These are phyloP conservation scores for Crithidia mellificae DNA, from an alignment of 208 protist species.

Conservation along the genomic window DNA sequence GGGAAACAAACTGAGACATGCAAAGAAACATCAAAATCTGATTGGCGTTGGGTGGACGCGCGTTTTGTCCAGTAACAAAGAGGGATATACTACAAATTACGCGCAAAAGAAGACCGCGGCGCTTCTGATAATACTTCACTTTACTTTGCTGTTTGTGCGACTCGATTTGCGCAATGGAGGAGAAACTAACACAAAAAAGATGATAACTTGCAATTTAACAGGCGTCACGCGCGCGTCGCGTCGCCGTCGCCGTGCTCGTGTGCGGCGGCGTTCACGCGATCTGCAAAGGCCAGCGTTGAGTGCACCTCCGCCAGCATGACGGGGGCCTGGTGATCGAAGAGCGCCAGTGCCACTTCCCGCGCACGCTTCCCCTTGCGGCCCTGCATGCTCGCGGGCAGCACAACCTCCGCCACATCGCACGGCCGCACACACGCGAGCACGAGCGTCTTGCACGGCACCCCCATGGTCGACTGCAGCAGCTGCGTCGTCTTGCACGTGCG, in stretches of 20 bases:
- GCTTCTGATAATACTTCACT: too few relatives aligned
- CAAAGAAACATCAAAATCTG: too few relatives aligned
- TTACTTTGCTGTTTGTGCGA: too few relatives aligned
- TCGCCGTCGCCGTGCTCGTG: not conserved
- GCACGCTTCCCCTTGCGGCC: constrained; percentile 9
- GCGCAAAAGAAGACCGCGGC: too few relatives aligned
- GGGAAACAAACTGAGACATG: too few relatives aligned
- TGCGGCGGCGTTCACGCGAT: constrained; percentile 25
- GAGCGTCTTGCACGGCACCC: constrained; percentile 56
- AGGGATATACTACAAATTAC: too few relatives aligned
- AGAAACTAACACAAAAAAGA: not conserved
- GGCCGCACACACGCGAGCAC: constrained; percentile 80
- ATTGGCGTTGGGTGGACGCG: too few relatives aligned
- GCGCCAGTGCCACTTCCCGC: constrained; percentile 18
- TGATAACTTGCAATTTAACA: not conserved
- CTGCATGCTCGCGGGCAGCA: constrained; percentile 28
- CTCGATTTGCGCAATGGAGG: too few relatives aligned
- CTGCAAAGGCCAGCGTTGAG: constrained; percentile 24
- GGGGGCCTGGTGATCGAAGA: constrained; percentile 30
- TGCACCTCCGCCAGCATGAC: constrained; percentile 30
- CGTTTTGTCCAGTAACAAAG: too few relatives aligned
- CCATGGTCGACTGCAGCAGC: constrained; percentile 72
- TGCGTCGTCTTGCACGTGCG: constrained; percentile 76
- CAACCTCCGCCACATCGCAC: constrained; percentile 37
- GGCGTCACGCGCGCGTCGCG: not conserved